Base-by-base conservation (phyloP, 2,329 filamentous ascomycete genomes). In the Sclerotiophoma versabilis region DNA sequence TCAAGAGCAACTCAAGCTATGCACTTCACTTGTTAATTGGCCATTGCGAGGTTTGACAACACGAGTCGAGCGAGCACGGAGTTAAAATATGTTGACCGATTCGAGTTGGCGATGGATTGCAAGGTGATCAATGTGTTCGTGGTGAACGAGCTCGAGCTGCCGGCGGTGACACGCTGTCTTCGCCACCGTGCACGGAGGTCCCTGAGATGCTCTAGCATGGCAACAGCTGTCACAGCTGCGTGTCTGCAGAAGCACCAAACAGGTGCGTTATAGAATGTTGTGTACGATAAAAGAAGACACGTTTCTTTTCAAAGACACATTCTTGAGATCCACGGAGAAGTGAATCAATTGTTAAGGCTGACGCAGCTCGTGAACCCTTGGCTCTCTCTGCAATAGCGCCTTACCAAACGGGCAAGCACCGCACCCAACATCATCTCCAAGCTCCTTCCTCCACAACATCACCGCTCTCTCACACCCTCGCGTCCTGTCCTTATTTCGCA, bases 371-470 rank as follows among this genome's bases (percentile, higher is more conserved):
- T 39, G 32, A 51, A 61, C 58, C 56, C 62, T 52, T 57, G 57
- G 33, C 37, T 43, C 37, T 44, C 41, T 49, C 47, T 53, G 50
- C 38, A 58, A 54, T 64, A 62, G 58, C 52, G 57, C 42, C 52
- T 50, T 62, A 58, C 62, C 60, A 45, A 62, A 59, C 33, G 54
- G 62, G 64, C 54, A 62, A 60, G 43, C 44, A 59, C 57, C 48
- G 38, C 56, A 62, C 60, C 62, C 64, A 65, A 60, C 59, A 63
- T 63, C 61, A 64, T 56, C 58, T 59, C 39, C 56, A 56, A 48
- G 50, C 54, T 38, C 53, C 62, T 64, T 63, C 58, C 60, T 63
- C 57, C 58, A 60, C 55, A 58, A 57, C 62, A 52, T 55, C 57
- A 45, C 50, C 49, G 44, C 53, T 27, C 51, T 44, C 57, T 44